Evolutionary conservation across 441 rosid genomes (phyloP).

Genomic region (Pelargonium australe): DNA sequence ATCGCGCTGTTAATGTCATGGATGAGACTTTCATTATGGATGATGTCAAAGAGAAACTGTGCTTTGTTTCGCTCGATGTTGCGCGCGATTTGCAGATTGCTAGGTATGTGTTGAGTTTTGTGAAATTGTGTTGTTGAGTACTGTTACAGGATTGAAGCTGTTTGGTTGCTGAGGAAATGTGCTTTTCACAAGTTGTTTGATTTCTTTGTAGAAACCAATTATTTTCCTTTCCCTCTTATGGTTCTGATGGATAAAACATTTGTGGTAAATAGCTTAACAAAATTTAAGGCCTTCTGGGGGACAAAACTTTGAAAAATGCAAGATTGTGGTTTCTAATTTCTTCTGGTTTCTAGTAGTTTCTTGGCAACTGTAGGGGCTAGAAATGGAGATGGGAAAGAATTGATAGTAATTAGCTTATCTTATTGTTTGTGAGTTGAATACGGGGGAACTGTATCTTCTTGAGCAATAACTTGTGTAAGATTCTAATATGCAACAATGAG

Average conservation of each 20-base stretch:
- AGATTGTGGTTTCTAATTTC: not conserved
- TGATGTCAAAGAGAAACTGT: slow-evolving; percentile 90
- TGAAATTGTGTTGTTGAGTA: not conserved
- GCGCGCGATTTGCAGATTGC: slow-evolving; percentile 47
- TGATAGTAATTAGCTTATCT: not conserved
- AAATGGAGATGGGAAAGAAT: slow-evolving; percentile 3
- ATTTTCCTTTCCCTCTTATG: too few relatives aligned
- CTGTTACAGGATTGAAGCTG: not conserved
- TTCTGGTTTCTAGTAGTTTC: not conserved
- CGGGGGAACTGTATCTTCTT: not conserved
- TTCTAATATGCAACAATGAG: not conserved
- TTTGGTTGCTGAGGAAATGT: not conserved
- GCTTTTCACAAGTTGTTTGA: not conserved
- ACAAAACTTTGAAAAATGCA: not conserved
- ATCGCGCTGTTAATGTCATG: slow-evolving; percentile 71
- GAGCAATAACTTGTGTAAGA: not conserved
- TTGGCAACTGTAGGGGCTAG: not conserved
- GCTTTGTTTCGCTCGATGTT: slow-evolving; percentile 80
- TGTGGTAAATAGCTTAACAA: not conserved
- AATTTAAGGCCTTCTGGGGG: not conserved
- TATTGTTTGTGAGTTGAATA: not conserved
- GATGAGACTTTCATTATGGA: slow-evolving; percentile 80
- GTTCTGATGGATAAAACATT: not conserved
- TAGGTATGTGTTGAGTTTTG: not conserved
- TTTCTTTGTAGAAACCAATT: too few relatives aligned